Evolutionary conservation across 2,329 filamentous ascomycete species (phyloP).

Genomic region (Lecanosticta acicola): DNA sequence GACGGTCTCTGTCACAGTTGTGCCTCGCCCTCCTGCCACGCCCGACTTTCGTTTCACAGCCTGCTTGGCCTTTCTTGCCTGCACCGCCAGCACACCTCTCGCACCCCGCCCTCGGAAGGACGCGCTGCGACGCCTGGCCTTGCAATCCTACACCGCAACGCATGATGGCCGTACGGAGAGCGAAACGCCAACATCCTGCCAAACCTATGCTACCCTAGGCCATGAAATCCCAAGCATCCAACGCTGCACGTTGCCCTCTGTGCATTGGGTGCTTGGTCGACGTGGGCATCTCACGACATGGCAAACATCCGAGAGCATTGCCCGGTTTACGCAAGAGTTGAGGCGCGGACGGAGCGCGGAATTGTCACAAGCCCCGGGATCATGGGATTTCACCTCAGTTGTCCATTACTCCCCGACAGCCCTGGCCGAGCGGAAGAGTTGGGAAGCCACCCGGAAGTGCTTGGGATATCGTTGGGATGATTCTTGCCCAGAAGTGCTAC

Average conservation of each 20-base stretch:
- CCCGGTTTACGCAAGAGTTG: background rate
- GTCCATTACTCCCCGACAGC: no score
- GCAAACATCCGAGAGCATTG: background rate
- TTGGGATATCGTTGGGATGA: no score
- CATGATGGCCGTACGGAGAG: no score
- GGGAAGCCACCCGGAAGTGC: no score
- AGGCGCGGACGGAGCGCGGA: background rate
- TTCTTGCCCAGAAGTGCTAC: no score
- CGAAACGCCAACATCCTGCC: background rate
- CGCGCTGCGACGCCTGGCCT: background rate
- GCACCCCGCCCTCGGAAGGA: constrained; percentile 15
- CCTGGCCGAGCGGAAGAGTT: no score
- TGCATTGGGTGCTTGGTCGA: background rate
- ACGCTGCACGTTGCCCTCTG: constrained; percentile 1
- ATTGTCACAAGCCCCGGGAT: background rate
- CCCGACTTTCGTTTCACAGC: constrained; percentile 15
- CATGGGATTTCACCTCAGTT: no score
- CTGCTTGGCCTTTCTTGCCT: constrained; percentile 16
- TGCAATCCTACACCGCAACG: background rate
- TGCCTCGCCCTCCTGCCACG: constrained; percentile 4
- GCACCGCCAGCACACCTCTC: constrained; percentile 5
- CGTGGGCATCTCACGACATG: background rate
- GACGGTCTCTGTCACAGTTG: background rate
- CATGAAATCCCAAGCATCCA: constrained; percentile 1
- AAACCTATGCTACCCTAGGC: constrained; percentile 4